Conservation (phyloP, 2,329 filamentous ascomycete species). For the Cladosporium sp. region DNA sequence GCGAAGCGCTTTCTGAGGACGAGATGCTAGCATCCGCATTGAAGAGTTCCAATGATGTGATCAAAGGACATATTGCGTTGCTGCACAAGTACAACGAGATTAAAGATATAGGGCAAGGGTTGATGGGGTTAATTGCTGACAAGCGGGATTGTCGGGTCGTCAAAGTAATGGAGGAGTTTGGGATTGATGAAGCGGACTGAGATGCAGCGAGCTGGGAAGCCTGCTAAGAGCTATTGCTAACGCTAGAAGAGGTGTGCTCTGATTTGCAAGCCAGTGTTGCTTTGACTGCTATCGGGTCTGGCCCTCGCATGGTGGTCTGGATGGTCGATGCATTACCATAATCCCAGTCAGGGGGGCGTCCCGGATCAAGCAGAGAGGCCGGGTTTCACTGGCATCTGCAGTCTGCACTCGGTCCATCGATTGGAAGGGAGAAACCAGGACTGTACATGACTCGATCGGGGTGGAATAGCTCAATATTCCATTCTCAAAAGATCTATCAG, state of each 20-base stretch:
- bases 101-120: slow-evolving; percentile 61
- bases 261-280: too few relatives aligned
- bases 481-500: slow-evolving; percentile 8
- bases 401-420: too few relatives aligned
- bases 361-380: too few relatives aligned
- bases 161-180: slow-evolving; percentile 47
- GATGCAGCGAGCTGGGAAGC: not conserved
- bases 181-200: slow-evolving; percentile 42
- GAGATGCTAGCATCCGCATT: slow-evolving; percentile 29
- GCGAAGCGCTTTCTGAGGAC: slow-evolving; percentile 19
- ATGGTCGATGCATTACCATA: too few relatives aligned
- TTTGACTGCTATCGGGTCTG: too few relatives aligned
- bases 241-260: not conserved
- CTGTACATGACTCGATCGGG: not conserved
- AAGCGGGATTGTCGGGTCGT: slow-evolving; percentile 53
- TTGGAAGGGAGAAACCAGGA: too few relatives aligned
- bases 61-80: slow-evolving; percentile 60
- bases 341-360: too few relatives aligned
- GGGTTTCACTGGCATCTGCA: too few relatives aligned
- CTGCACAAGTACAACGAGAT: slow-evolving; percentile 69
- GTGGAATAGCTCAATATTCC: slow-evolving; percentile 7
- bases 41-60: slow-evolving; percentile 47
- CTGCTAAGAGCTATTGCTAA: not conserved
- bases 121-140: slow-evolving; percentile 66
- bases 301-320: too few relatives aligned